Evolutionary conservation across 495 filamentous ascomycete genomes (phyloP), one percentile per base, ranked within the genome.

Genomic region (Penicillium roqueforti): DNA sequence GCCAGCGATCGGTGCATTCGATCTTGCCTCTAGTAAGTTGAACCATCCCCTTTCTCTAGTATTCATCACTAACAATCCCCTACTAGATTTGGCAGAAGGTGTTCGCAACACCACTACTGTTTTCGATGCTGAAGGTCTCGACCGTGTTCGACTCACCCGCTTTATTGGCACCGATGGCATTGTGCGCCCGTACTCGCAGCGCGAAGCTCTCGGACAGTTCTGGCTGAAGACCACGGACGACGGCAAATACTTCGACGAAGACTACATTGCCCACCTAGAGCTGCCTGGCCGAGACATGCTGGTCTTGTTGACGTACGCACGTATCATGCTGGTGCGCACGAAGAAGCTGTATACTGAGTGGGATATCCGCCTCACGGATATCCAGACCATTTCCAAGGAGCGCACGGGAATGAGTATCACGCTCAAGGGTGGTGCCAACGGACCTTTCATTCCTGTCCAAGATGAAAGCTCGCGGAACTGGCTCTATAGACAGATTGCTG

Each of bases 91-190:
- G 56, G 89, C 89, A 18, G 93, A 98, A 74, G 93, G 93, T 52
- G 92, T 98, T 37, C 90, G 92, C 60, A 98, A 98, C 72, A 98
- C 93, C 7, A 98, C 93, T 6, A 98, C 95, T 0, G 92, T 98
- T 32, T 98, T 98, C 66, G 93, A 98, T 61, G 85, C 86, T 32
- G 86, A 95, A 44, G 93, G 93, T 37, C 84, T 98, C 6, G 93
- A 98, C 58, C 88, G 95, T 50, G 91, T 97, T 16, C 87, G 93
- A 28, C 77, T 96, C 22, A 87, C 93, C 6, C 86, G 93, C 38
- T 95, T 95, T 73, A 88, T 98, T 53, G 88, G 89, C 18, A 81
- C 84, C 34, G 93, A 97, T 66, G 93, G 92, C 31, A 87, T 97
- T 53, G 91, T 98, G 18, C 86, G 93, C 6, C 95, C 93, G 6